A percentile compares a stretch with the other conserved stretches of the same genome.
Conservation (phyloP, 2,329 filamentous ascomycete genomes). For the Aureobasidium namibiae region DNA sequence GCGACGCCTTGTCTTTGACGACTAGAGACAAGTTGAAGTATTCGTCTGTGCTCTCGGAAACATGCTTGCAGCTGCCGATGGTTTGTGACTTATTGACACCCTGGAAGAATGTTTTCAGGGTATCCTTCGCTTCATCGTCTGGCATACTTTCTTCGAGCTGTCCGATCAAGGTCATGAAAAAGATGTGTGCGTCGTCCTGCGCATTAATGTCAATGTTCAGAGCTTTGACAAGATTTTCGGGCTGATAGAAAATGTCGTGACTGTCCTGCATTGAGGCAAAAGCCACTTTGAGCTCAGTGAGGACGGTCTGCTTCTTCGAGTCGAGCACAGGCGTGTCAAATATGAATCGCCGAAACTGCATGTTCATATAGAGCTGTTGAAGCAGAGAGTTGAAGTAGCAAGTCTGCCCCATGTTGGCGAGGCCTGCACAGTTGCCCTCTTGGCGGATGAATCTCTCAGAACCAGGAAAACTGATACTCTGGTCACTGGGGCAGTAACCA, state of each 20-base stretch:
- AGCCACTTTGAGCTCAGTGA: slow-evolving; percentile 69
- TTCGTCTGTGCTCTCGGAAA: slow-evolving; percentile 81
- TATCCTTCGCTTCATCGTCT: slow-evolving; percentile 57
- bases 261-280: slow-evolving; percentile 84
- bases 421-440: slow-evolving; percentile 72
- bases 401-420: slow-evolving; percentile 90
- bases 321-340: slow-evolving; percentile 47
- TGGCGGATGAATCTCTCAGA: slow-evolving; percentile 53
- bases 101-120: slow-evolving; percentile 77
- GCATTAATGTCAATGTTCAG: slow-evolving; percentile 79
- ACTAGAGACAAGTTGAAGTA: slow-evolving; percentile 95
- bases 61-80: slow-evolving; percentile 86
- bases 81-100: slow-evolving; percentile 91
- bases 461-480: background rate
- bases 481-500: background rate
- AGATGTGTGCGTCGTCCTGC: slow-evolving; percentile 98
- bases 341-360: slow-evolving; percentile 78
- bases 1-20: slow-evolving; percentile 78
- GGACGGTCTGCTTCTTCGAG: slow-evolving; percentile 55
- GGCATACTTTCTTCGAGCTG: slow-evolving; percentile 78
- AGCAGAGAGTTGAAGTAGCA: slow-evolving; percentile 95
- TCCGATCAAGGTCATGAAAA: slow-evolving; percentile 90
- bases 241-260: slow-evolving; percentile 64
- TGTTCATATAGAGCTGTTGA: slow-evolving; percentile 94
- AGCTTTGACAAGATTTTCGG: slow-evolving; percentile 60